Base-by-base conservation (phyloP, 202 grass and related monocot genomes). In the Saccharum hybrid region DNA sequence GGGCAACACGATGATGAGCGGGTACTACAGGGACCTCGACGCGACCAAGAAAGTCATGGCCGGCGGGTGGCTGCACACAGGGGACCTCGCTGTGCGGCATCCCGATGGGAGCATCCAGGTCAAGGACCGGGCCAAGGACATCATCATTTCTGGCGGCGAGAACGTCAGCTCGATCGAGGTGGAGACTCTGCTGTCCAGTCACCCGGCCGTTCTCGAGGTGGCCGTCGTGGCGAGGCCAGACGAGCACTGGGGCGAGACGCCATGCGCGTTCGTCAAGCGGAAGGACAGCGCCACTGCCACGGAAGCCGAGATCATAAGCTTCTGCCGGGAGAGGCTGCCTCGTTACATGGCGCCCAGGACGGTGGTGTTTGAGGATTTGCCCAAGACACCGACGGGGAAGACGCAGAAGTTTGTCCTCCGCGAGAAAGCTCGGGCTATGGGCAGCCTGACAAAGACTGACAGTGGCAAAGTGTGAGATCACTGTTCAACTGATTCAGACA, bases 91-190 rank as follows among this genome's bases (percentile, higher is more conserved):
- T 63, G 88, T 94, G 52, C 90, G 83, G 70, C 92, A 97, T 23
- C 33, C 78, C 2, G 88, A 93, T 62, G 92, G 95, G 28, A 93
- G 86, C 77, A 77, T 94, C 28, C 69, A 93, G 81, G 41, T 93
- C 42, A 94, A 91, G 86, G 92, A 93, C 39, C 52, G 90, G 57
- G 90, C 80, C 28, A 97, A 97, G 80, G 92, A 94, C 72, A 87
- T 94, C 52, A 94, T 97, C 70, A 94, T 94, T 45, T 94, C 92
- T 0, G 92, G 92, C 22, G 90, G 94, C 15, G 92, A 97, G 88
- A 97, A 97, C 78, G 90, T 94, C 63, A 94, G 92, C 86, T 90
- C 86, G 0, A 91, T 93, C 13, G 92, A 93, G 77, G 88, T 97
- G 0, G 94, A 94, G 76, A 73, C 92, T 0, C 79, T 93, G 48